Base-by-base conservation (phyloP, 2,329 filamentous ascomycete genomes). In the Monilinia laxa region DNA sequence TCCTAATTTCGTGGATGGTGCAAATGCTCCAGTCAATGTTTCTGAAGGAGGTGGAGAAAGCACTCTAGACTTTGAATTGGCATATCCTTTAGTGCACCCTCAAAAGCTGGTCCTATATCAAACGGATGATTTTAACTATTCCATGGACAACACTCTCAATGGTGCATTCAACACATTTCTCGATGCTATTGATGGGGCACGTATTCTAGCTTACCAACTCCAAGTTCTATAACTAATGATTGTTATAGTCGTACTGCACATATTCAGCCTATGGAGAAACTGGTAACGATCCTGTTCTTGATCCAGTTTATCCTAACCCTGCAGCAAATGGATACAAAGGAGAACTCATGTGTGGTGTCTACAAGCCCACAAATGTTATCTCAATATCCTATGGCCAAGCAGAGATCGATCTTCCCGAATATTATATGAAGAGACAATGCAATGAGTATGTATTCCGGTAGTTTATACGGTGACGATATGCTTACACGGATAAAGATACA, bases 341-440 rank as follows among this genome's bases (percentile, higher is more conserved):
- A 16, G 71, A 76, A 67, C 74, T 78, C 5, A 78, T 81, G 69
- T 83, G 82, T 67, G 81, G 81, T 10, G 78, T 81, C 25, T 84
- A 81, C 76, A 78, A 81, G 70, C 71, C 70, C 28, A 70, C 71
- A 38, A 71, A 71, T 52, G 69, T 71, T 28, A 81, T 85, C 69
- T 80, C 79, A 51, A 82, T 86, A 70, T 83, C 81, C 18, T 85
- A 85, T 72, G 83, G 83, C 51, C 80, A 81, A 56, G 78, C 80
- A 47, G 85, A 87, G 74, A 76, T 77, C 18, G 81, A 82, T 47
- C 77, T 86, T n/a, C 83, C 84, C 0, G 75, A 78, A 11, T 79
- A 77, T 68, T 87, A 87, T 75, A 81, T 84, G 72, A 77, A 82
- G 69, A 79, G 81, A 7, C 81, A 83, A 74, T 82, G 81, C 74